Percentiles rank a stretch among this genome's conserved stretches.
Evolutionary conservation across 345 rosid genomes (phyloP).

Genomic region (Euphorbia peplus): DNA sequence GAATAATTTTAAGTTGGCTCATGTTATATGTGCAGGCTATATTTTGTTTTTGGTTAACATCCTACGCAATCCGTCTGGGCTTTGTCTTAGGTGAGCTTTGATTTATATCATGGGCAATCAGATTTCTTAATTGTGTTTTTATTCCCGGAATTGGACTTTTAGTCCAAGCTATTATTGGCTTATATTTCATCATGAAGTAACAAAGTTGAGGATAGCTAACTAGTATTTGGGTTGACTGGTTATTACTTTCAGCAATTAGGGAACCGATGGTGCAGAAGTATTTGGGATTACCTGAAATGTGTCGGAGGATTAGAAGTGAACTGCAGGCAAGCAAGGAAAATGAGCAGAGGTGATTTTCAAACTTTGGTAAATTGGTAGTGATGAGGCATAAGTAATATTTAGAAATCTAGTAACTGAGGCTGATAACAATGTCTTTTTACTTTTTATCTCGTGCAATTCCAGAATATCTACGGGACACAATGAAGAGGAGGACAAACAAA

Average conservation of each 20-base stretch:
- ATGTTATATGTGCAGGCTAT: constrained; percentile 57
- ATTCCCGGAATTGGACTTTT: too few relatives aligned
- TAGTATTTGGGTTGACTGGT: background rate
- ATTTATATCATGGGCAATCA: background rate
- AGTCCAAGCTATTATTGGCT: too few relatives aligned
- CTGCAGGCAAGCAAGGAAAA: constrained; percentile 74
- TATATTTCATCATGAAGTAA: too few relatives aligned
- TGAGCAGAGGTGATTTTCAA: constrained; percentile 52
- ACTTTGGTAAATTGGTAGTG: constrained; percentile 2
- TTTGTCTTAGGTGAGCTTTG: constrained; percentile 61
- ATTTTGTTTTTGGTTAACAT: constrained; percentile 87
- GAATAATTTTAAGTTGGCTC: background rate
- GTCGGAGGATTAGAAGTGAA: constrained; percentile 64
- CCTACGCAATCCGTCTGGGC: constrained; percentile 79
- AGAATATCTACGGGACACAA: too few relatives aligned
- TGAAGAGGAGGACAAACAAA: too few relatives aligned
- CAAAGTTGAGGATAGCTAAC: background rate
- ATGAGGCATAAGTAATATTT: too few relatives aligned
- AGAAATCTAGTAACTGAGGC: too few relatives aligned
- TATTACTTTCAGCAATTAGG: constrained; percentile 49
- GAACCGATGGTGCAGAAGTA: constrained; percentile 62
- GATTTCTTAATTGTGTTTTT: too few relatives aligned
- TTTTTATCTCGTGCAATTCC: too few relatives aligned
- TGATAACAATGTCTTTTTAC: too few relatives aligned
- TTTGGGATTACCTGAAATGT: constrained; percentile 60